Percentiles rank a stretch among this genome's conserved stretches.
phyloP scores from a whole-genome alignment of 108 stramenopile genomes.

The Fragilaria radians region DNA sequence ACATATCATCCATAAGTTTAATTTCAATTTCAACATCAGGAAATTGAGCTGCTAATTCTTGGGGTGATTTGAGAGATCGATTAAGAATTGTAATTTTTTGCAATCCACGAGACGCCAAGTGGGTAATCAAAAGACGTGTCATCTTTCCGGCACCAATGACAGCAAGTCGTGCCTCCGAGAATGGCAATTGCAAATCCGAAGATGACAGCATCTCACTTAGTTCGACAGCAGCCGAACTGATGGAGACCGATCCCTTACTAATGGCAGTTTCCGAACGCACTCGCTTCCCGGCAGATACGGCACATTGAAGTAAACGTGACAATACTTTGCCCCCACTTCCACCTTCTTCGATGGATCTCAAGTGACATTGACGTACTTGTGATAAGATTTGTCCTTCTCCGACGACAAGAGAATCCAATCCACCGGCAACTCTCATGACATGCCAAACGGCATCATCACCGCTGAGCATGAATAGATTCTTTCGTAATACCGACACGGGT shows the following conservation, averaged over 20 bases:
- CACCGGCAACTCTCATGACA: conserved; percentile 93
- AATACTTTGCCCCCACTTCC: conserved; percentile 96
- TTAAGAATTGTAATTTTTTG: conserved; percentile 95
- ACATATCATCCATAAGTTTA: conserved; percentile 80
- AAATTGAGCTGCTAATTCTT: conserved; percentile 86
- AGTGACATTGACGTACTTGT: conserved; percentile 94
- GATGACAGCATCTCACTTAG: conserved; percentile 71
- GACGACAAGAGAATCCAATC: conserved; percentile 96
- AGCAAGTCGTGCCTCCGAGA: conserved; percentile 86
- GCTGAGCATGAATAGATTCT: conserved; percentile 90
- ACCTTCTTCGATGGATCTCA: conserved; percentile 93
- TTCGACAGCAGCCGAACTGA: conserved; percentile 96
- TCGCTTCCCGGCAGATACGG: conserved; percentile 95
- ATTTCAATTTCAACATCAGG: conserved; percentile 91
- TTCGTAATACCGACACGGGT: conserved; percentile 76
- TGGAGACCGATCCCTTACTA: conserved; percentile 88
- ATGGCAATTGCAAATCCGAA: conserved; percentile 82
- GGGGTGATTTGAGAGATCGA: conserved; percentile 69
- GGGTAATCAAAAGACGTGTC: conserved; percentile 92
- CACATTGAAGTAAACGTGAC: conserved; percentile 87
- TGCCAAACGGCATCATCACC: conserved; percentile 98
- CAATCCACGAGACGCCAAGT: conserved; percentile 91
- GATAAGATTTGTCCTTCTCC: conserved; percentile 98
- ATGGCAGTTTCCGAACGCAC: conserved; percentile 96
- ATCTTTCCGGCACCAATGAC: conserved; percentile 98